Evolutionary conservation across 495 filamentous ascomycete species (phyloP), one percentile per base, ranked within the genome.

Genomic region (Aspergillus homomorphus): DNA sequence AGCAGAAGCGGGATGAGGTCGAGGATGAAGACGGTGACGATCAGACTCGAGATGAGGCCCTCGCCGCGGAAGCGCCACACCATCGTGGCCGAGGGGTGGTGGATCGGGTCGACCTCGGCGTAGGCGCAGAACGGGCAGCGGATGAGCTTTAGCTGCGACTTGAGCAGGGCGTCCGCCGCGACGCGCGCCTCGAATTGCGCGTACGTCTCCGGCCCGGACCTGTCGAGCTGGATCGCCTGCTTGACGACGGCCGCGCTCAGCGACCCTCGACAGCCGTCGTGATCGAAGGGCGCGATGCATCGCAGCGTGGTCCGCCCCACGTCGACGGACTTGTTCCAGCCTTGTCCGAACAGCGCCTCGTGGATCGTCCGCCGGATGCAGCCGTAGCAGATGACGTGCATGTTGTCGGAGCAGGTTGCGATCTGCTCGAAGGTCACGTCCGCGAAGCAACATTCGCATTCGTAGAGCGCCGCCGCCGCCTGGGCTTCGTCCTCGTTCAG

Each of bases 91-190:
- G 74, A 71, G 15, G 84, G 84, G 46, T 89, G 78, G 64, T 89
- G 88, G 45, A 87, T 77, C 38, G 94, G 88, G 68, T 96, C 90
- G 15, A 87, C 81, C 73, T 98, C 93, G 33, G 90, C 91, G 64
- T 97, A 98, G 45, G 78, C 73, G 78, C 94, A 98, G 65, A 93
- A 96, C 0, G 92, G 92, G 65, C 94, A 98, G 30, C 85, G 84
- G 51, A 96, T 73, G 15, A 97, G 81, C n/a, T 86, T 85, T 18
- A 96, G 70, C 19, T 83, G 76, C 28, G 87, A 88, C 51, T 87
- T 84, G 26, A 88, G 64, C 8, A 98, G 79, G 2, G 74, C 79
- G 59, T 95, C 89, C 15, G 84, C 84, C 1, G 88, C 87, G 3
- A 91, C 73, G 16, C 89, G 85, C 59, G 90, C 85, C 61, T 96